A percentile compares a stretch with the other conserved stretches of the same genome.
Conservation (phyloP, 2,329 filamentous ascomycete genomes). For the Trichoderma sp. region DNA sequence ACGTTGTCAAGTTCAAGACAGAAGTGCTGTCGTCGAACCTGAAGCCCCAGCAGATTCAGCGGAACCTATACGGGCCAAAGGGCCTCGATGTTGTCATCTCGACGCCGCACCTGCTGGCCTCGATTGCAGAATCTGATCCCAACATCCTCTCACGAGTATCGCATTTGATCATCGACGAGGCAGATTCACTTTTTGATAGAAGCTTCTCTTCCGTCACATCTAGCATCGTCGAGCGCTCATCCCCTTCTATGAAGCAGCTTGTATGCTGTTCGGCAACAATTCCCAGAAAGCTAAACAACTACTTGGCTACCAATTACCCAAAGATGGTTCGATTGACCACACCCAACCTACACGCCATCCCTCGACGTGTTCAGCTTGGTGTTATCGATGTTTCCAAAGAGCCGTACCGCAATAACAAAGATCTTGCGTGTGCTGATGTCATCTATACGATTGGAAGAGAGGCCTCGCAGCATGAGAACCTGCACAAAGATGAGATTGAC, state of each 20-base stretch:
- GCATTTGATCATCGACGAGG: conserved; percentile 90
- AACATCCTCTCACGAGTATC: conserved; percentile 90
- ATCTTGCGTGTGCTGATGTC: conserved; percentile 88
- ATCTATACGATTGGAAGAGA: conserved; percentile 93
- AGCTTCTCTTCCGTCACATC: conserved; percentile 85
- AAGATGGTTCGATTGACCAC: conserved; percentile 85
- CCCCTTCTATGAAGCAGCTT: conserved; percentile 80
- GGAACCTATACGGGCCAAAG: conserved; percentile 74
- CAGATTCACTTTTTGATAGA: conserved; percentile 91
- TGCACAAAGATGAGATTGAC: conserved; percentile 58
- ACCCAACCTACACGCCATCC: conserved; percentile 94
- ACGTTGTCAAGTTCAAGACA: conserved; percentile 83
- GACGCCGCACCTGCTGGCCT: conserved; percentile 86
- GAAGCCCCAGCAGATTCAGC: conserved; percentile 77
- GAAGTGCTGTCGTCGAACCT: conserved; percentile 79
- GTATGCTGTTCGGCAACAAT: conserved; percentile 96
- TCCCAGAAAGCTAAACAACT: conserved; percentile 82
- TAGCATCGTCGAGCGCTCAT: conserved; percentile 76
- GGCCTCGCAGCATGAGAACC: conserved; percentile 58
- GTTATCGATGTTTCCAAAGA: conserved; percentile 89
- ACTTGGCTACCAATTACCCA: conserved; percentile 79
- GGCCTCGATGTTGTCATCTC: conserved; percentile 85
- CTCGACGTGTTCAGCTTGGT: conserved; percentile 87
- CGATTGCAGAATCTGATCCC: conserved; percentile 85
- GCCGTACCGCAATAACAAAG: conserved; percentile 92